These are phyloP conservation scores for Ustilago crameri DNA, from an alignment of 1,284 basidiomycete species.

Conservation along the genomic window DNA sequence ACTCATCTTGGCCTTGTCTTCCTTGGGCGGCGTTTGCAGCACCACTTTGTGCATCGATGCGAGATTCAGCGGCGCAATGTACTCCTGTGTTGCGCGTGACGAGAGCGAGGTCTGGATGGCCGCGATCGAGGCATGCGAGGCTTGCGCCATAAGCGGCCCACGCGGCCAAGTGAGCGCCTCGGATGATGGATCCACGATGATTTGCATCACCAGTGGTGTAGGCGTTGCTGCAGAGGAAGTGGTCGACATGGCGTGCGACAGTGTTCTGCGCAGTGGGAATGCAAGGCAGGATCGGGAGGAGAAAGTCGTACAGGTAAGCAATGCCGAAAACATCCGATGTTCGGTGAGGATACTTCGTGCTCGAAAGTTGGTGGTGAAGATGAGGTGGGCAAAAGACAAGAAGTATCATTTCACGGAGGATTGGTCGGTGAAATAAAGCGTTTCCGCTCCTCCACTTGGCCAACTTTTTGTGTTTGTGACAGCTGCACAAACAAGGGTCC, in stretches of 20 bases:
- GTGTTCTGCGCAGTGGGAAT: too few relatives aligned
- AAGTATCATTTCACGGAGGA: too few relatives aligned
- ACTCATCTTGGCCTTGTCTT: slow-evolving; percentile 28
- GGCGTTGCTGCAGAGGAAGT: background rate
- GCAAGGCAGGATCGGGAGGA: too few relatives aligned
- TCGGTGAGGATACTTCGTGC: too few relatives aligned
- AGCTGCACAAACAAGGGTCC: too few relatives aligned
- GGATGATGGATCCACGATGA: slow-evolving; percentile 54
- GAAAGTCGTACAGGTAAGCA: too few relatives aligned
- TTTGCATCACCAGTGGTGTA: slow-evolving; percentile 61
- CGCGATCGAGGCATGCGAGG: slow-evolving; percentile 73
- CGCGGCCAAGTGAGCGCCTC: slow-evolving; percentile 70
- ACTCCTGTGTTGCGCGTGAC: slow-evolving; percentile 36
- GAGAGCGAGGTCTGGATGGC: slow-evolving; percentile 32
- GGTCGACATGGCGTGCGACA: slow-evolving; percentile 16
- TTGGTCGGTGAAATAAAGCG: too few relatives aligned
- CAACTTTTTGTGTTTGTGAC: too few relatives aligned
- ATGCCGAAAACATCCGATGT: too few relatives aligned
- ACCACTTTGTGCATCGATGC: slow-evolving; percentile 64
- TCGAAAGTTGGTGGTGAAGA: too few relatives aligned
- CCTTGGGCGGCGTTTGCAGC: slow-evolving; percentile 58
- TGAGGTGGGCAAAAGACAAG: too few relatives aligned
- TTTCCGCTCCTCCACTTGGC: too few relatives aligned
- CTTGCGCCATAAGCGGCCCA: slow-evolving; percentile 74
- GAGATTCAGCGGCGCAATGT: slow-evolving; percentile 43